Evolutionary conservation across 495 filamentous ascomycete genomes (phyloP).

Genomic region (Aspergillus egyptiacus): DNA sequence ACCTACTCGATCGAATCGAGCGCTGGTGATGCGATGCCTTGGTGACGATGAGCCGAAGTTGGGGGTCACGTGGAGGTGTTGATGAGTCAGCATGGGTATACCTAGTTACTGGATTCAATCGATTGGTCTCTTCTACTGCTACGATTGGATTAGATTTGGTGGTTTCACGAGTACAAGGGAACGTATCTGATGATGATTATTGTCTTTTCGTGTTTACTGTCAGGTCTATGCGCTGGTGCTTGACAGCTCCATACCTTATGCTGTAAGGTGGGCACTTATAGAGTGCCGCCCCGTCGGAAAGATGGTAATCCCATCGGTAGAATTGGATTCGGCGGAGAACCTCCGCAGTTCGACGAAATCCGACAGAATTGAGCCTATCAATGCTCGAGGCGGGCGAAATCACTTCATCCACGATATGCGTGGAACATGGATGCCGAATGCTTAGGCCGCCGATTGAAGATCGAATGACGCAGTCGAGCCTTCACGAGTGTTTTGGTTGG

Average conservation of each 20-base stretch:
- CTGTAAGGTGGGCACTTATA: too few species aligned
- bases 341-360: not conserved
- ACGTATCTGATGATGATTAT: too few species aligned
- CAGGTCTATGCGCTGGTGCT: too few species aligned
- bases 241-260: too few species aligned
- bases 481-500: conserved; percentile 7
- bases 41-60: conserved; percentile 17
- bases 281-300: not conserved
- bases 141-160: too few species aligned
- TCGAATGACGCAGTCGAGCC: conserved; percentile 3
- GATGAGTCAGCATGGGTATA: conserved; percentile 18
- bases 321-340: conserved; percentile 2
- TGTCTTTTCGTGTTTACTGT: too few species aligned
- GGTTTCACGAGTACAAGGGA: too few species aligned
- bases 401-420: too few species aligned
- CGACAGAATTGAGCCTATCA: not conserved
- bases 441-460: too few species aligned
- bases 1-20: not conserved
- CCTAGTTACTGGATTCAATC: too few species aligned
- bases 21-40: conserved; percentile 3
- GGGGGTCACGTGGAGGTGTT: conserved; percentile 10
- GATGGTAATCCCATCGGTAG: not conserved
- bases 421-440: too few species aligned
- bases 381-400: not conserved
- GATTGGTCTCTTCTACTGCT: too few species aligned